Base-by-base conservation (phyloP, 164 flowering plant genomes). In the Nelumbo lutea region DNA sequence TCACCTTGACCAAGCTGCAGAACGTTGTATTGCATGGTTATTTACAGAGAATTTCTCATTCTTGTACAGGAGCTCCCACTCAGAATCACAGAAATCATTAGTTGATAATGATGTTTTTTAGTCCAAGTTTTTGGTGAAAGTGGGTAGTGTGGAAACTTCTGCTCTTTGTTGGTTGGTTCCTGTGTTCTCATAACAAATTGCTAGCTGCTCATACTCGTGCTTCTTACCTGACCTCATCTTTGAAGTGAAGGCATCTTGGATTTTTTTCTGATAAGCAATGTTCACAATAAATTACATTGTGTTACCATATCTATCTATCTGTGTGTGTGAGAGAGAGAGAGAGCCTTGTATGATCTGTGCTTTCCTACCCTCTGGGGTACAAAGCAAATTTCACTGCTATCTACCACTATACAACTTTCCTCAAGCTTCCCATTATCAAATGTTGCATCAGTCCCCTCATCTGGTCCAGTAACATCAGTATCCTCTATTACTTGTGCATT, bases 51-150 rank as follows among this genome's bases (percentile, higher is more conserved):
- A 60, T 39, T 68, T 47, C 10, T 38, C 44, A 15, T 58, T 63
- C 40, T 62, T 66, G 75, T 83, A 88, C 64, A 88, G 83, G 75
- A 91, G 79, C 76, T 88, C 94, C 94, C 94, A 89, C 38, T 87
- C 93, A 38, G 88, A 80, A 71, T 87, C 93, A 60, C 41, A 62
- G 51, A 51, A 2, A 42, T 81, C 73, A 42, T 68, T 60, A n/a
- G 52, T 15, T 60, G 61, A 62, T 11, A 55, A 43, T 27, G 27
- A 27, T 59, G 70, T 61, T 60, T 46, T 59, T 7, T 57, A 9
- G 43, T 70, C 73, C 11, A 50, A 45, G 61, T 57, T 15, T 15
- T 43, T 14, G 9, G 72, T 2, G 59, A 66, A 40, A 38, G 39
- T 14, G 15, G 76, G 61, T 51, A 70, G 66, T 38, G 55, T 15